Evolutionary conservation across 768 basidiomycete species (phyloP).

Genomic region (Phlegmacium glaucopus): DNA sequence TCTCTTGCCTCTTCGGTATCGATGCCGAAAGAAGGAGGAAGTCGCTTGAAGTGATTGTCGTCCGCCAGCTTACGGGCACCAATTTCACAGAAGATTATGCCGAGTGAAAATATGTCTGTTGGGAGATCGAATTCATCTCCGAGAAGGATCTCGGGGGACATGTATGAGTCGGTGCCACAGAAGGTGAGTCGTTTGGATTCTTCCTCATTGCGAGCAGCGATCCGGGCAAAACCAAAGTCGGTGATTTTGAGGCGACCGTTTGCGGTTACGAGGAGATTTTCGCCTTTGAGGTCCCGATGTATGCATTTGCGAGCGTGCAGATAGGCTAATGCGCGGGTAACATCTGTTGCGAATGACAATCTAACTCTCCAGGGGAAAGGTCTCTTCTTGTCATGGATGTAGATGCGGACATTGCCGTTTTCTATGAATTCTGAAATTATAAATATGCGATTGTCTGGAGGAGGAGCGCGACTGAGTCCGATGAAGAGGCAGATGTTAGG

Average conservation of each 20-base stretch:
- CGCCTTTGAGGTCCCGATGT: conserved; percentile 92
- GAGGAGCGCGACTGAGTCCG: conserved; percentile 79
- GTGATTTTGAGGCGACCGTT: conserved; percentile 96
- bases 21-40: conserved; percentile 75
- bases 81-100: conserved; percentile 92
- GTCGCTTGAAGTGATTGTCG: conserved; percentile 71
- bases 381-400: conserved; percentile 81
- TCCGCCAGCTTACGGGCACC: conserved; percentile 82
- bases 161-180: conserved; percentile 90
- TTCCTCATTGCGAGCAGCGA: conserved; percentile 88
- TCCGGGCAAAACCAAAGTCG: conserved; percentile 97
- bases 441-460: conserved; percentile 81
- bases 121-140: conserved; percentile 91
- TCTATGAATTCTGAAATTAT: conserved; percentile 96
- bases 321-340: conserved; percentile 93
- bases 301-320: conserved; percentile 92
- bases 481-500: conserved; percentile 93
- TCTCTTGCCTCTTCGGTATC: conserved; percentile 69
- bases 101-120: conserved; percentile 93
- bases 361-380: conserved; percentile 93
- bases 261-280: conserved; percentile 92
- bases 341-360: conserved; percentile 92
- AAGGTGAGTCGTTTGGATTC: conserved; percentile 85
- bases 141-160: conserved; percentile 94
- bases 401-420: conserved; percentile 85